Conservation (phyloP, 2,329 filamentous ascomycete species). For the Coniochaeta pulveracea region DNA sequence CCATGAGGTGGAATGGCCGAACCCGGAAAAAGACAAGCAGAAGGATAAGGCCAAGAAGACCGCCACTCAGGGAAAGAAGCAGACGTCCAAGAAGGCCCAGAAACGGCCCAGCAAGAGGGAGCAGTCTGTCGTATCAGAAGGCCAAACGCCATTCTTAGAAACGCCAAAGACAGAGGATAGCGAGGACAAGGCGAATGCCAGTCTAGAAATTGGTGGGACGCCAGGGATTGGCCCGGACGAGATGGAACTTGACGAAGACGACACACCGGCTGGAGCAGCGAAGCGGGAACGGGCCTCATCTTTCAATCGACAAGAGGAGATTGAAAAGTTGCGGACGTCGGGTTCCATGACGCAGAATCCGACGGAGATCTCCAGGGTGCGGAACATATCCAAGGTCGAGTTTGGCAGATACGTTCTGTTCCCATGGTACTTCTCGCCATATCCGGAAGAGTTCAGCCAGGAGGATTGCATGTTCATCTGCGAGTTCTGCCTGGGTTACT, state of each 20-base stretch:
- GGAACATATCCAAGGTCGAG: constrained; percentile 87
- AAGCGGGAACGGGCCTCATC: constrained; percentile 33
- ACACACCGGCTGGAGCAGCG: constrained; percentile 18
- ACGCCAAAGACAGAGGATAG: constrained; percentile 31
- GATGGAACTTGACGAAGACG: constrained; percentile 44
- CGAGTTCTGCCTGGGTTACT: constrained; percentile 93
- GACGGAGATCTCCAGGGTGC: constrained; percentile 88
- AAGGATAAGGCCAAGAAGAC: constrained; percentile 74
- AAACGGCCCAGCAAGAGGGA: constrained; percentile 44
- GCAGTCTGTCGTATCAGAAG: constrained; percentile 41
- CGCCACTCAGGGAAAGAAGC: constrained; percentile 45
- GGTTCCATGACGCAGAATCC: constrained; percentile 99
- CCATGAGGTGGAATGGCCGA: constrained; percentile 93
- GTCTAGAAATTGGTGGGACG: constrained; percentile 30
- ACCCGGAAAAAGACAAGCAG: constrained; percentile 71
- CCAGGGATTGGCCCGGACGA: constrained; percentile 33
- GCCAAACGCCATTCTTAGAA: constrained; percentile 36
- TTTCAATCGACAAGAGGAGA: constrained; percentile 80
- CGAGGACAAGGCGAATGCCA: constrained; percentile 31
- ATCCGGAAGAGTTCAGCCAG: constrained; percentile 79
- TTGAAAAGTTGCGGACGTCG: constrained; percentile 86
- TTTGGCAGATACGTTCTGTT: constrained; percentile 89
- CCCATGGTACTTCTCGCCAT: constrained; percentile 98
- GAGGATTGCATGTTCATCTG: constrained; percentile 91
- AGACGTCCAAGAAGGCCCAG: constrained; percentile 44